These are phyloP conservation scores for Aotearoamyces nothofagi DNA, from an alignment of 2,329 filamentous ascomycete species.

Conservation along the genomic window DNA sequence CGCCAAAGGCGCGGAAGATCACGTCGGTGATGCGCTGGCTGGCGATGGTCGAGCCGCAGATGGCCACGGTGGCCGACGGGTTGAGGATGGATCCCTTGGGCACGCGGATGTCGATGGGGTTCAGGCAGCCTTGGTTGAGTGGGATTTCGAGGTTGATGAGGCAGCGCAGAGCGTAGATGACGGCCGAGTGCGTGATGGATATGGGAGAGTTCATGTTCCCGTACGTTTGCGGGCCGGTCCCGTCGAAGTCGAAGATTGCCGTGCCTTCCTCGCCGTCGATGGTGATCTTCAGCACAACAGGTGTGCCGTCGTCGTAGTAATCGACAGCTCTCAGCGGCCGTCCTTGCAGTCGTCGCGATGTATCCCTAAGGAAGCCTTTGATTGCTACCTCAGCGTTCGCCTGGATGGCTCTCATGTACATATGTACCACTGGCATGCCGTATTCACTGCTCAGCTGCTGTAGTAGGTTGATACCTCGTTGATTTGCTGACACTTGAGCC, in stretches of 20 bases:
- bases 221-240: conserved; percentile 62
- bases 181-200: conserved; percentile 65
- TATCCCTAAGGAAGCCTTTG: conserved; percentile 1
- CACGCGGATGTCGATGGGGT: conserved; percentile 55
- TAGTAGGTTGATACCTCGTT: conserved; percentile 65
- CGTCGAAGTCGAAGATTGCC: conserved; percentile 60
- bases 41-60: conserved; percentile 69
- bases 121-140: conserved; percentile 68
- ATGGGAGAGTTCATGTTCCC: conserved; percentile 66
- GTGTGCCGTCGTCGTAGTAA: conserved; percentile 72
- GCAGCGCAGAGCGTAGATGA: conserved; percentile 69
- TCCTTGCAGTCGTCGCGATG: conserved; percentile 41
- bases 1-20: conserved; percentile 61
- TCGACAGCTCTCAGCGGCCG: conserved; percentile 54
- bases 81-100: conserved; percentile 55
- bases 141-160: conserved; percentile 72
- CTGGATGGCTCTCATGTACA: conserved; percentile 61
- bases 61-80: conserved; percentile 58
- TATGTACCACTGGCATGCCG: conserved; percentile 55
- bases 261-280: conserved; percentile 58
- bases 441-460: conserved; percentile 58
- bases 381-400: conserved; percentile 2
- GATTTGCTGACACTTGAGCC: conserved; percentile 69
- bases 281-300: conserved; percentile 56
- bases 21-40: conserved; percentile 68